Evolutionary conservation across 2,329 filamentous ascomycete genomes (phyloP).

Genomic region (Ceratocystiopsis brevicomis): DNA sequence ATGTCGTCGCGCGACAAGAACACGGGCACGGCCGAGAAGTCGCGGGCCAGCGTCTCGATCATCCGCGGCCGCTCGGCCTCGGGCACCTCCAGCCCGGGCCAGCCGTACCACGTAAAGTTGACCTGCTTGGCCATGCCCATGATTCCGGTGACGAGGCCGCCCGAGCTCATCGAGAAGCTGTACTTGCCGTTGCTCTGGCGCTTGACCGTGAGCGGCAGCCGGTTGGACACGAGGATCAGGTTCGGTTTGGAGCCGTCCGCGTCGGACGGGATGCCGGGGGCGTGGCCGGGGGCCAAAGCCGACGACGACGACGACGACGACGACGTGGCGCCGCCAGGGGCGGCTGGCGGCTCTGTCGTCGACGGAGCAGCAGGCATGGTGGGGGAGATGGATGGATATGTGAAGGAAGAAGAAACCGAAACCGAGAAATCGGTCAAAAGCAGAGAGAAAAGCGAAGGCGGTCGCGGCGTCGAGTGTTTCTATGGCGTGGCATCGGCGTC

Average conservation of each 20-base stretch:
- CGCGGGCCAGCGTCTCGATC: conserved; percentile 60
- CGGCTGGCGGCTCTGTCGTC: too few species aligned
- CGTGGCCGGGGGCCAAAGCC: too few species aligned
- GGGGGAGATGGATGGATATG: too few species aligned
- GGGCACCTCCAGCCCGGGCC: conserved; percentile 84
- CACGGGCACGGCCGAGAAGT: conserved; percentile 78
- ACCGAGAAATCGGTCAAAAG: too few species aligned
- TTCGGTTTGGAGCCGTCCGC: conserved; percentile 6
- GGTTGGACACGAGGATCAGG: conserved; percentile 61
- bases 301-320: too few species aligned
- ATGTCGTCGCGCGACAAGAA: conserved; percentile 88
- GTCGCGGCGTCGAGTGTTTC: too few species aligned
- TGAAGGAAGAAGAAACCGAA: too few species aligned
- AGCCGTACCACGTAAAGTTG: conserved; percentile 96
- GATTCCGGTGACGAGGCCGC: conserved; percentile 81
- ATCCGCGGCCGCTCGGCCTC: conserved; percentile 61
- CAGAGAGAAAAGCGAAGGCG: too few species aligned
- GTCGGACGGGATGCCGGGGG: not conserved
- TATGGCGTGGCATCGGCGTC: too few species aligned
- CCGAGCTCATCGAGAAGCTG: conserved; percentile 89
- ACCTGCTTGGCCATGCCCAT: conserved; percentile 83
- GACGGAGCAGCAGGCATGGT: too few species aligned
- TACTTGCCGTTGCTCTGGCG: conserved; percentile 80
- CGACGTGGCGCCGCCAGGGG: too few species aligned
- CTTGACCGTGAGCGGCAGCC: conserved; percentile 92